Conservation (phyloP, 331 rosid species). For the Spiraea crenata region DNA sequence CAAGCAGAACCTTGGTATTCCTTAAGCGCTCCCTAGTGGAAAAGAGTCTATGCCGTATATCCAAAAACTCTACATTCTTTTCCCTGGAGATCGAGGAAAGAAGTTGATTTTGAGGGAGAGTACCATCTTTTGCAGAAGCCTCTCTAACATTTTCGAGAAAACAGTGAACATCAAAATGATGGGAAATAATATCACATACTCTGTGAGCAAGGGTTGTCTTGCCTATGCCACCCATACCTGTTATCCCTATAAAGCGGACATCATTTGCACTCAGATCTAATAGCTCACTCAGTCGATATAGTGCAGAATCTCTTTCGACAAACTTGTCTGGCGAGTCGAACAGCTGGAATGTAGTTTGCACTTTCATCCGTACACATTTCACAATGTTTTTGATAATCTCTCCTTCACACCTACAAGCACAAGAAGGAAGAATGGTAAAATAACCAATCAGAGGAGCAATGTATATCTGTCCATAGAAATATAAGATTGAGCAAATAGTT, state of each 20-base stretch:
- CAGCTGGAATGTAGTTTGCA: neutral
- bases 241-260: constrained; percentile 21
- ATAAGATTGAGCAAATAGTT: no score
- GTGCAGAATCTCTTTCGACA: constrained; percentile 8
- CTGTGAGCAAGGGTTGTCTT: constrained; percentile 27
- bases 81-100: neutral
- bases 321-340: neutral
- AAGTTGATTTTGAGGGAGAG: constrained; percentile 6
- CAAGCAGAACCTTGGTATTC: constrained; percentile 4
- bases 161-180: constrained; percentile 5
- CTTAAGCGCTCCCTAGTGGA: neutral
- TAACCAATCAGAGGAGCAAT: no score
- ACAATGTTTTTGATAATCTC: no score
- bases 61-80: neutral
- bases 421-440: no score
- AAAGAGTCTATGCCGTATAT: neutral
- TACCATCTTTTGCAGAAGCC: neutral
- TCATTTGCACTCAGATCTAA: neutral
- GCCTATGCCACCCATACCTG: neutral
- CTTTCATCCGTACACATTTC: no score
- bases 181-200: neutral
- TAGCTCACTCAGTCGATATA: neutral
- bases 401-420: no score
- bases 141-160: constrained; percentile 18
- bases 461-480: no score